Base-by-base conservation (phyloP, 805 yeast genomes). In the Ogataea naganishii region DNA sequence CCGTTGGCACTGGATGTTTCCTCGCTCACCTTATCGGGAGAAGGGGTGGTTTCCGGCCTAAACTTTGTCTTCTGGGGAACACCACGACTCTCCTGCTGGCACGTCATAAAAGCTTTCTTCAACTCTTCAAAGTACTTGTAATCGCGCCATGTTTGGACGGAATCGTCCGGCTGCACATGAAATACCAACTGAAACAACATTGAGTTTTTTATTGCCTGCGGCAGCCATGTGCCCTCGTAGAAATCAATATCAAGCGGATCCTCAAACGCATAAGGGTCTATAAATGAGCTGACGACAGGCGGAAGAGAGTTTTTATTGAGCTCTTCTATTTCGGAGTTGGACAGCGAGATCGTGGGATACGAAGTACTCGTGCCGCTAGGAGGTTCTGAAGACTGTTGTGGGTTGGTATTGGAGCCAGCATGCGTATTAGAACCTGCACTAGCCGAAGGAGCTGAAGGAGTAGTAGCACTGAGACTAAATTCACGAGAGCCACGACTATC, bases 131-230 rank as follows among this genome's bases (percentile, higher is more conserved):
- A 80, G 17, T 69, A 75, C 50, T 83, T 88, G 53, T 85, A 92
- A 33, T 85, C 95, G 33, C 70, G 70, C 99, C 99, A 92, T 0
- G 86, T 70, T 15, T 66, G 66, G n/a, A 89, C 97, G 6, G 73
- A 64, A 51, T 89, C 85, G 54, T 92, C 98, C 0, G 99, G 99
- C 49, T 94, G 98, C 38, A 84, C 75, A 40, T 88, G 88, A 67
- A 92, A 92, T 1, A 92, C 82, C 52, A 80, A 64, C 37, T 96
- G 66, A 59, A 72, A 92, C 2, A 94, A 60, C 35, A 72, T 65
- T 0, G 97, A 85, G 47, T 92, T 92, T 44, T 88, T 67, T 31
- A 80, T 61, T 0, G 98, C 96, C 44, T 72, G 74, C 5, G 78
- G 78, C 49, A 66, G 71, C 96, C 96, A 89, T 6, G 78, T 51